Base-by-base conservation (phyloP, 192 early-diverging fungal genomes). In the Coemansia sp. region DNA sequence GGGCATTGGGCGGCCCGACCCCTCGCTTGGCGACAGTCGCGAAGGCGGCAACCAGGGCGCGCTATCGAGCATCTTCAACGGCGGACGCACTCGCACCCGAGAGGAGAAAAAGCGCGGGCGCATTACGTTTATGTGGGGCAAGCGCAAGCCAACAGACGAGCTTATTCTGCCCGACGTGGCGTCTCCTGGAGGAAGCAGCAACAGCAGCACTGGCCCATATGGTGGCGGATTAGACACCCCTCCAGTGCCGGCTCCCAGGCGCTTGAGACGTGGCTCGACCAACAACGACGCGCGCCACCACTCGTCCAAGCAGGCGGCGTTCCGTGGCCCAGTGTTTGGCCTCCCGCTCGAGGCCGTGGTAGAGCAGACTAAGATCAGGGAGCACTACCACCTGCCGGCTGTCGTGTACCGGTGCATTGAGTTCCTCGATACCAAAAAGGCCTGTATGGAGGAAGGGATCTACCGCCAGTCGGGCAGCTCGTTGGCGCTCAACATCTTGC, bases 341-440 rank as follows among this genome's bases (percentile, higher is more conserved):
- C 89, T 93, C 12, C 78, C 95, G 2, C 79, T 99, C 33, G 93
- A 96, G 67, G 86, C 88, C 27, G 93, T 91, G 0, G 88, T 98
- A 2, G 86, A 89, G 9, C 75, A 89, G 13, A 90, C 92, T 6
- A 79, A 86, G 27, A 83, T 96, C 24, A 86, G 87, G 33, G 95
- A 95, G 47, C 88, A 87, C 11, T 91, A 92, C 74, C 88, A 90
- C 34, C 84, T 98, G 20, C 97, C 97, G 22, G 90, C 95, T 3
- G 88, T 99, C 36, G 91, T 99, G 2, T 97, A 92, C 79, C 85
- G 97, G 20, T 97, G 96, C 70, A 95, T 99, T 62, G 96, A 99
- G 85, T 99, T 94, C 70, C 75, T 99, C 58, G 97, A 99, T 76
- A 88, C 90, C 3, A 93, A 92, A 74, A 91, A 93, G 73, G 97